phyloP scores from a whole-genome alignment of 1,139 yeast species.

The Taiozyma onychis region DNA sequence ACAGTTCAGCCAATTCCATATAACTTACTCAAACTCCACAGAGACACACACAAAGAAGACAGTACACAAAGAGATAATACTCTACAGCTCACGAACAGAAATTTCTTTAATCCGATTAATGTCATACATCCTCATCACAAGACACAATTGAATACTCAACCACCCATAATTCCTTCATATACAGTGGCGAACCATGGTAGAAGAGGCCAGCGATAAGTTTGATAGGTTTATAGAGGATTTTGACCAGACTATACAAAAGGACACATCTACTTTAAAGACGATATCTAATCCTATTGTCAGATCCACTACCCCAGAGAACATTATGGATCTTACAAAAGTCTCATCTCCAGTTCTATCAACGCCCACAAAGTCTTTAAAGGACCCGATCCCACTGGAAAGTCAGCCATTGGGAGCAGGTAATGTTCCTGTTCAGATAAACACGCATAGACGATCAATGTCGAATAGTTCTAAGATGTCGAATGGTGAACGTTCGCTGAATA shows the following conservation, averaged over 20 bases:
- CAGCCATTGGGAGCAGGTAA: constrained; percentile 14
- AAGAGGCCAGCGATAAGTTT: constrained; percentile 12
- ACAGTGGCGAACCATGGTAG: neutral
- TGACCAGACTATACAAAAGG: constrained; percentile 20
- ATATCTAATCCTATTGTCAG: constrained; percentile 1
- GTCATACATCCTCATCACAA: neutral
- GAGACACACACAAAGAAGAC: no score
- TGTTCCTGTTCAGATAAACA: neutral
- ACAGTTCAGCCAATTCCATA: neutral
- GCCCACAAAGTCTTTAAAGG: constrained; percentile 21
- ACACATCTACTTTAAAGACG: constrained; percentile 21
- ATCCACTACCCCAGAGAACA: neutral
- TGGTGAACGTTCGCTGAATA: neutral
- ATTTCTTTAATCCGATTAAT: no score
- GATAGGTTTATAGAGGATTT: constrained; percentile 23
- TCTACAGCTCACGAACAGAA: no score
- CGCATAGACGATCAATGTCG: neutral
- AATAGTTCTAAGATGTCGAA: neutral
- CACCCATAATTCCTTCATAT: neutral
- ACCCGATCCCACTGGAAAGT: constrained; percentile 17
- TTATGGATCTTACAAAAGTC: neutral
- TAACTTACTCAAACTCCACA: no score
- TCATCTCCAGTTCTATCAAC: constrained; percentile 20
- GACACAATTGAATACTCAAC: neutral
- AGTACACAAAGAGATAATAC: no score